Evolutionary conservation across 1,284 basidiomycete species (phyloP).

Genomic region (Sparassis latifolia): DNA sequence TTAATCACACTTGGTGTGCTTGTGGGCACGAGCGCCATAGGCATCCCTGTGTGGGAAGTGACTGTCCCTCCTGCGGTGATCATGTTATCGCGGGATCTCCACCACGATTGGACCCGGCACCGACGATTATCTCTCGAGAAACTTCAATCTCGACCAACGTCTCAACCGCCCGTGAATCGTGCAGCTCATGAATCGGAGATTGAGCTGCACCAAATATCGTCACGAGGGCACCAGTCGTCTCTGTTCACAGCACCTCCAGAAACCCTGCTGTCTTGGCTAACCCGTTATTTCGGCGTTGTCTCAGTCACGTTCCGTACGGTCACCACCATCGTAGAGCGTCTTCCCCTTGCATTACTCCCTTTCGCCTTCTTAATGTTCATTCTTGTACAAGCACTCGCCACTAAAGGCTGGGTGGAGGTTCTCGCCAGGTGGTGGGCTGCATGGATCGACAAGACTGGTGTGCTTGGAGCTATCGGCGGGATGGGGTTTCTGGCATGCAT

Average conservation of each 20-base stretch:
- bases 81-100: constrained; percentile 28
- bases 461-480: constrained; percentile 42
- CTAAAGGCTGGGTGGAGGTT: constrained; percentile 88
- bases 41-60: constrained; percentile 66
- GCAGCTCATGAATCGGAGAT: neutral
- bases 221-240: neutral
- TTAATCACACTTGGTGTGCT: constrained; percentile 47
- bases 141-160: neutral
- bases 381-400: constrained; percentile 79
- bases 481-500: constrained; percentile 49
- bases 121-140: neutral
- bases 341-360: constrained; percentile 80
- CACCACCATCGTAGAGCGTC: constrained; percentile 57
- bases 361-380: constrained; percentile 97
- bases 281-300: constrained; percentile 6
- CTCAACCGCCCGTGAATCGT: no score
- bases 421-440: constrained; percentile 71
- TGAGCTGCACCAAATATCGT: constrained; percentile 7
- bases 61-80: constrained; percentile 79
- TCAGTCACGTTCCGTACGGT: constrained; percentile 63
- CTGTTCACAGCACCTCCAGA: constrained; percentile 1
- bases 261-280: neutral
- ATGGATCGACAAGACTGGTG: constrained; percentile 36
- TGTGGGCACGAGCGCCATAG: constrained; percentile 47
- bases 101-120: constrained; percentile 24